A percentile compares a stretch with the other conserved stretches of the same genome.
Conservation (phyloP, 768 basidiomycete genomes). For the Boletus vinaceobasis region DNA sequence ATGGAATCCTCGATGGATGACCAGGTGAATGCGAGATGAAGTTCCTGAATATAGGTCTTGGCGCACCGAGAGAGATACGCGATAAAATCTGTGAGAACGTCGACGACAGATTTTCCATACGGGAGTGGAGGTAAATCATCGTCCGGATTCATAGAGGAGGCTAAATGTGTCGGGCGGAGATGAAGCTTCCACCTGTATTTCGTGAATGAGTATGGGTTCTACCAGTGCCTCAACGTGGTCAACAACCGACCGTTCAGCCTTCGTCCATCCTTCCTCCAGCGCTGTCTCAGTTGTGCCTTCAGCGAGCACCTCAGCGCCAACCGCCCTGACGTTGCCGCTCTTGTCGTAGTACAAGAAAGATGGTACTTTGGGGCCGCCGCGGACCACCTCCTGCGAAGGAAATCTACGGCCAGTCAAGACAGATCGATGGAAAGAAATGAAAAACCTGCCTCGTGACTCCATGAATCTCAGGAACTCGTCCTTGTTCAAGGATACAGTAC, state of each 20-base stretch:
- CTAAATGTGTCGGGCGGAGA: constrained; percentile 14
- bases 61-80: constrained; percentile 1
- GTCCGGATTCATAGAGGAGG: background rate
- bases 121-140: background rate
- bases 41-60: constrained; percentile 8
- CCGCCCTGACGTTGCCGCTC: constrained; percentile 33
- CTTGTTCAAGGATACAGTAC: constrained; percentile 25
- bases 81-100: too few relatives aligned
- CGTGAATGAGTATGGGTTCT: background rate
- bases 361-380: constrained; percentile 43
- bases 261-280: constrained; percentile 25
- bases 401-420: constrained; percentile 29
- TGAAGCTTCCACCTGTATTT: constrained; percentile 26
- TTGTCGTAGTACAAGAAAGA: constrained; percentile 43
- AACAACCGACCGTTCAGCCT: constrained; percentile 18
- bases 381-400: constrained; percentile 35
- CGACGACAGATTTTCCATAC: too few relatives aligned
- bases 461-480: constrained; percentile 10
- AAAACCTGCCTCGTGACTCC: constrained; percentile 8
- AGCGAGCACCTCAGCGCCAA: constrained; percentile 39
- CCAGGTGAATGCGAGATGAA: constrained; percentile 17
- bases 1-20: constrained; percentile 9
- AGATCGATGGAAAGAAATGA: background rate
- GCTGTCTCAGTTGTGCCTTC: constrained; percentile 33
- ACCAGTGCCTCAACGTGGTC: background rate